These are phyloP conservation scores for Eremothecium coryli DNA, from an alignment of 1,139 yeast species.

Conservation along the genomic window DNA sequence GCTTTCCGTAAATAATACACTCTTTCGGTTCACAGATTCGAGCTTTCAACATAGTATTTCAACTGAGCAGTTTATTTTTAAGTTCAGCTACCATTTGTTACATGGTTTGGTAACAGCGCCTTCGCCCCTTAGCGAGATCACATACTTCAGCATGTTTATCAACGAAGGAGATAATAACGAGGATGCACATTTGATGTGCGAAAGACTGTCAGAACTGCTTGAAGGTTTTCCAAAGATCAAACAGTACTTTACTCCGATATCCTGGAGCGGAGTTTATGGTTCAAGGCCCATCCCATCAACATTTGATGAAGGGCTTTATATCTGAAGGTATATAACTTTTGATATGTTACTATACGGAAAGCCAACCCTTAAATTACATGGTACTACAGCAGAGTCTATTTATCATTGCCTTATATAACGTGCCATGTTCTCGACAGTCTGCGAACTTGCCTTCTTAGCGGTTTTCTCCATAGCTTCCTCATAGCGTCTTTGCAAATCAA, in stretches of 20 bases:
- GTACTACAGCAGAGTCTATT: too few species aligned
- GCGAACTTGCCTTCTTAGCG: conserved; percentile 50
- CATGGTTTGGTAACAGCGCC: conserved; percentile 13
- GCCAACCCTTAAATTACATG: too few species aligned
- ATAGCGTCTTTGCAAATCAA: conserved; percentile 58
- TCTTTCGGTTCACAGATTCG: conserved; percentile 19
- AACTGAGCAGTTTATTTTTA: conserved; percentile 24
- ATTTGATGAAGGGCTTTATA: conserved; percentile 68
- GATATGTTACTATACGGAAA: too few species aligned
- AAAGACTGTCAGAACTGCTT: conserved; percentile 29
- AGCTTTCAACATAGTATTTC: conserved; percentile 26
- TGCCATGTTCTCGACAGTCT: conserved; percentile 65
- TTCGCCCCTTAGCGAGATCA: conserved; percentile 13
- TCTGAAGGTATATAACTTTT: conserved; percentile 31
- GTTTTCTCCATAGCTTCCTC: conserved; percentile 62
- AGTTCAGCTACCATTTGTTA: conserved; percentile 24
- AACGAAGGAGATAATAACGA: conserved; percentile 83
- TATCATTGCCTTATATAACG: conserved; percentile 42
- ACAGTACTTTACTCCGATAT: conserved; percentile 48
- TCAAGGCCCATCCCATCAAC: conserved; percentile 55
- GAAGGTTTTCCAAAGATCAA: conserved; percentile 13
- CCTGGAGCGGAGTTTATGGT: conserved; percentile 87
- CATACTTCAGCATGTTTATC: conserved; percentile 40
- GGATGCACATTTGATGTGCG: conserved; percentile 59
- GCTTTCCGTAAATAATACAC: conserved; percentile 16